These are phyloP conservation scores for Exophiala sp. DNA, from an alignment of 2,329 filamentous ascomycete species.

Conservation along the genomic window DNA sequence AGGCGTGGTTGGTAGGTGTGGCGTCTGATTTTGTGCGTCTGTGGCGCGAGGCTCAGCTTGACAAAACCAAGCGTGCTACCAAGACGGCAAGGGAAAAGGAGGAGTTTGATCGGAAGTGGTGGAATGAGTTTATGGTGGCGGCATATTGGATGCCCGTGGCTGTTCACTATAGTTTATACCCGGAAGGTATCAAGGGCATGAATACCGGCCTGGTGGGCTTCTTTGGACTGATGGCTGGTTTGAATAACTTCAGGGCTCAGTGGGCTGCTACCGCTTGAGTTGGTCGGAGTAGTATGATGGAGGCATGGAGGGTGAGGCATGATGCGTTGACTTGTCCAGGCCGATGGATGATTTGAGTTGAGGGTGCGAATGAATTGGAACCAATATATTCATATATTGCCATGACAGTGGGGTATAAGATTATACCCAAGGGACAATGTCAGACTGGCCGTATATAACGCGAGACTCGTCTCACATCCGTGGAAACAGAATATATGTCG, in stretches of 20 bases:
- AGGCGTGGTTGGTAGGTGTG: conserved; percentile 76
- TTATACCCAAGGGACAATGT: too few relatives aligned
- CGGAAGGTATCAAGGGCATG: conserved; percentile 55
- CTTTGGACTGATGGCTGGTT: conserved; percentile 49
- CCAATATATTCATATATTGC: too few relatives aligned
- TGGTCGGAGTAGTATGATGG: not conserved
- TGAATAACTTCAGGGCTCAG: conserved; percentile 40
- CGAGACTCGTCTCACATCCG: too few relatives aligned
- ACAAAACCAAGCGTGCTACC: conserved; percentile 20
- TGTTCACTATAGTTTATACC: conserved; percentile 67
- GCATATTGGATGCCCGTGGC: conserved; percentile 68
- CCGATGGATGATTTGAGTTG: too few relatives aligned
- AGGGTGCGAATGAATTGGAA: too few relatives aligned
- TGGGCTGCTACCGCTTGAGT: conserved; percentile 40
- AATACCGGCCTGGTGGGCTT: conserved; percentile 52
- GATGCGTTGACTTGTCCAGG: too few relatives aligned
- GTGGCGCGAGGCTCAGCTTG: conserved; percentile 38
- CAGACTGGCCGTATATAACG: too few relatives aligned
- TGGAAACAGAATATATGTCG: too few relatives aligned
- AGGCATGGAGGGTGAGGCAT: too few relatives aligned
- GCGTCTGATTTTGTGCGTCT: conserved; percentile 68
- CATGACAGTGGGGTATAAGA: too few relatives aligned
- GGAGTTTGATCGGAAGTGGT: conserved; percentile 30
- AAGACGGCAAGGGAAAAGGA: conserved; percentile 20
- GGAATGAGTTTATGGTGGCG: conserved; percentile 30